A percentile compares a stretch with the other conserved stretches of the same genome.
Evolutionary conservation across 306 rosid genomes (phyloP).

Genomic region (apple (Malus domestica)): DNA sequence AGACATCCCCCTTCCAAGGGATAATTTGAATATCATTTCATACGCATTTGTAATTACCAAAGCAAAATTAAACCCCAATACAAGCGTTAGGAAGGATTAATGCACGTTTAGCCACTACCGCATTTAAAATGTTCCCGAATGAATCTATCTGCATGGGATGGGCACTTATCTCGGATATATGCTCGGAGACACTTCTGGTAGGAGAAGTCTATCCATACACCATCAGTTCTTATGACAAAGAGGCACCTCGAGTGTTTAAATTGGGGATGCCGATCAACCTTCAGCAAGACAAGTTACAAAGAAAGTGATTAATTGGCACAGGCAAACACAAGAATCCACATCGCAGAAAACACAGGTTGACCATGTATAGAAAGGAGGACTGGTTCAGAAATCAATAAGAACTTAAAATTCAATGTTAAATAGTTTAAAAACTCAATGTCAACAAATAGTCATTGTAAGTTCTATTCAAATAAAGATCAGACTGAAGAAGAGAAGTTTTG

Average conservation of each 20-base stretch:
- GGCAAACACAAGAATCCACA: background rate
- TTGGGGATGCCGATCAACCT: slow-evolving; percentile 93
- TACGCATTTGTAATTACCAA: background rate
- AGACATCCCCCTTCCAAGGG: background rate
- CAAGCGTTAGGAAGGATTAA: slow-evolving; percentile 12
- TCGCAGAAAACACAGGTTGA: background rate
- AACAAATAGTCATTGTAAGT: background rate
- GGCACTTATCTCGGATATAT: slow-evolving; percentile 68
- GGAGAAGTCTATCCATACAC: slow-evolving; percentile 85
- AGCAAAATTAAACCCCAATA: slow-evolving; percentile 14
- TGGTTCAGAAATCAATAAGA: background rate
- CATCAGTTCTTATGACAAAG: slow-evolving; percentile 80
- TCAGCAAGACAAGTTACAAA: slow-evolving; percentile 26
- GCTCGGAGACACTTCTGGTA: slow-evolving; percentile 79
- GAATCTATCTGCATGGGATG: slow-evolving; percentile 67
- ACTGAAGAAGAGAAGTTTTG: background rate
- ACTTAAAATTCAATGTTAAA: background rate
- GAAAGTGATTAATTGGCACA: background rate
- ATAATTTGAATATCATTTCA: background rate
- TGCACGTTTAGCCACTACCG: slow-evolving; percentile 41
- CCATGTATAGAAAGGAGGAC: background rate
- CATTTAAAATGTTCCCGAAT: slow-evolving; percentile 75
- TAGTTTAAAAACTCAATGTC: background rate
- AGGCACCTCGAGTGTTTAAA: slow-evolving; percentile 69
- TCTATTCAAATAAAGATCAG: background rate